A percentile compares a stretch with the other conserved stretches of the same genome.
These are phyloP conservation scores for Daldinia childiae DNA, from an alignment of 495 filamentous ascomycete genomes.

Conservation along the genomic window DNA sequence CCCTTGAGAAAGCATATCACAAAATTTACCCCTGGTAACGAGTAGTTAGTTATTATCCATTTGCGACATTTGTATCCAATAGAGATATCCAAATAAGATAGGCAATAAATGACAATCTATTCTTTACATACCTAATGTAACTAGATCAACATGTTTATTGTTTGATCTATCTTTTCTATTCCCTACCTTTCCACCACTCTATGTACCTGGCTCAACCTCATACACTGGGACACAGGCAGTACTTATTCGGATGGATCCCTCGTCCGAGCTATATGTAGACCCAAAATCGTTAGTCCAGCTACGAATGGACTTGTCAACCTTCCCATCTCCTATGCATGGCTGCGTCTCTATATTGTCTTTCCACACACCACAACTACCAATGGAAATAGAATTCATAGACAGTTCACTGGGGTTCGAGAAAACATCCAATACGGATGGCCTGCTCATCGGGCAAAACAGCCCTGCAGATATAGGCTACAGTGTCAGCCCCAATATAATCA, in stretches of 20 bases:
- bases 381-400: constrained; percentile 26
- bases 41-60: not conserved
- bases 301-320: not conserved
- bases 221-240: not conserved
- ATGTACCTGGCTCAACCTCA: constrained; percentile 5
- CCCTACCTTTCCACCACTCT: constrained; percentile 1
- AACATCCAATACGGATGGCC: not conserved
- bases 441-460: not conserved
- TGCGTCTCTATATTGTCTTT: constrained; percentile 1
- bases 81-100: not conserved
- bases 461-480: constrained; percentile 7
- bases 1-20: not conserved
- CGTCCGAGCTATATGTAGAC: constrained; percentile 10
- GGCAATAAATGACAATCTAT: not conserved
- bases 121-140: not conserved
- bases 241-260: constrained; percentile 29
- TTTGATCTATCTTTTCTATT: constrained; percentile 10
- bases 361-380: constrained; percentile 4
- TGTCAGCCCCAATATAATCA: constrained; percentile 1
- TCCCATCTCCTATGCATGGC: constrained; percentile 6
- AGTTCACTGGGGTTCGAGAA: constrained; percentile 6
- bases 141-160: not conserved
- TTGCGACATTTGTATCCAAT: constrained; percentile 9
- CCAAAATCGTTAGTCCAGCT: constrained; percentile 12
- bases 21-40: not conserved